These are phyloP conservation scores for Apophysomyces sp. DNA, from an alignment of 371 early-diverging fungal genomes.

Conservation along the genomic window DNA sequence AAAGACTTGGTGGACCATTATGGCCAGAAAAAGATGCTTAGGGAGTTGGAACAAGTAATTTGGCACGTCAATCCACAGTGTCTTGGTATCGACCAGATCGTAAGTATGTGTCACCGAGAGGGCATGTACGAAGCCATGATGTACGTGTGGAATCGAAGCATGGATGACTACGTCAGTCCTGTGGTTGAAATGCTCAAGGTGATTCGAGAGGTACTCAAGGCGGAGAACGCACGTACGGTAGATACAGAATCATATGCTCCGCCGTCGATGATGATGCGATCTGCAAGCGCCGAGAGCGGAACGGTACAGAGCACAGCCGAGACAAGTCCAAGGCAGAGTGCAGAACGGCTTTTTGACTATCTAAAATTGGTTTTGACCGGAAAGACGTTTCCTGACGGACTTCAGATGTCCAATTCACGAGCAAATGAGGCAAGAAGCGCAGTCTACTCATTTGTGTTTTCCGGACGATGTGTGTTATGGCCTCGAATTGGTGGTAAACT, in stretches of 20 bases:
- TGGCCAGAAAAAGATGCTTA: conserved; percentile 50
- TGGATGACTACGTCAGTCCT: conserved; percentile 81
- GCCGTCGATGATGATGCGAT: conserved; percentile 1
- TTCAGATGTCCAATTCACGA: conserved; percentile 44
- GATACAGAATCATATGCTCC: background rate
- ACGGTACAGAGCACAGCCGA: conserved; percentile 17
- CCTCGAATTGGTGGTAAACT: conserved; percentile 63
- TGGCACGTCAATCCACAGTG: conserved; percentile 71
- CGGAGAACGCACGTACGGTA: conserved; percentile 10
- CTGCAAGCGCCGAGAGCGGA: conserved; percentile 13
- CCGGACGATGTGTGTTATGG: conserved; percentile 72
- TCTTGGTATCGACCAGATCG: conserved; percentile 76
- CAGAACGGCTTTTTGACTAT: conserved; percentile 74
- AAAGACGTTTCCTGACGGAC: conserved; percentile 72
- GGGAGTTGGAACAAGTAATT: conserved; percentile 71
- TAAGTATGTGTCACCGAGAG: conserved; percentile 64
- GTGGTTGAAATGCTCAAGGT: conserved; percentile 72
- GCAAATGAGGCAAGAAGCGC: conserved; percentile 71
- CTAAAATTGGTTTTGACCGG: conserved; percentile 70
- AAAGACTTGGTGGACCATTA: conserved; percentile 70
- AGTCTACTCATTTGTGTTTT: conserved; percentile 78
- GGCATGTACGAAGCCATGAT: conserved; percentile 74
- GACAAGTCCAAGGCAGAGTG: conserved; percentile 30
- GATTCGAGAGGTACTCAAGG: conserved; percentile 53
- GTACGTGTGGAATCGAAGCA: conserved; percentile 75